Evolutionary conservation across 2,329 filamentous ascomycete species (phyloP), one percentile per base, ranked within the genome.

Genomic region (Chrysosporium keratinophilum): DNA sequence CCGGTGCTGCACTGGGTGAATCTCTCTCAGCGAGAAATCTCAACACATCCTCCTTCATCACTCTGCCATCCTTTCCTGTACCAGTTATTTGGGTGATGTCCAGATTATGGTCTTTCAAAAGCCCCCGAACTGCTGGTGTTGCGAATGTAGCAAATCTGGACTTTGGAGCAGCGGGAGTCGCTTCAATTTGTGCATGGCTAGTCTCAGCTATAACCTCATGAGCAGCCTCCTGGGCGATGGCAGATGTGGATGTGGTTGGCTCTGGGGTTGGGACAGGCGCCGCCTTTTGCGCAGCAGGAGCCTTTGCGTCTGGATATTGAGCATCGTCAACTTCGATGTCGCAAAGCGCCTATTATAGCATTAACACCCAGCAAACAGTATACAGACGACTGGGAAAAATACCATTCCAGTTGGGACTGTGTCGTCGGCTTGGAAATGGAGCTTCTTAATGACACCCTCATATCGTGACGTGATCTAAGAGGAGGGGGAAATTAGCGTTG

Each of bases 401-500:
- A 79, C 78, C 69, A 76, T 90, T 61, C 93, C 93, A 23, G 96
- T 94, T 65, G 88, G 88, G 50, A 91, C 91, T 80, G 96, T 95
- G 62, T 97, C 93, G 60, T 95, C 93, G 33, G 89, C 84, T 59
- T 96, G 89, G 69, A 95, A 97, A 72, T 97, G 82, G 43, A 98
- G 77, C 73, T 90, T 97, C 76, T 95, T 96, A 61, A 98, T 91
- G 0, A 96, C 85, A 19, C 93, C 93, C 55, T 90, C 83, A 70
- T 95, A 98, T 52, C 93, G 84, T 64, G 90, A 96, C 39, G 93
- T 97, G 62, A 98, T 98, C 78, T 97, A 80, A 1, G 31, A 19
- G 84, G 81, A 48, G 39, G 1, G 11, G 23, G n/a, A n/a, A n/a
- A 31, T 47, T 55, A 55, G 42, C 42, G 15, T n/a, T 5, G n/a